A percentile compares a stretch with the other conserved stretches of the same genome.
phyloP scores from a whole-genome alignment of 139 green algal genomes.

The Yamagishiella unicocca region DNA sequence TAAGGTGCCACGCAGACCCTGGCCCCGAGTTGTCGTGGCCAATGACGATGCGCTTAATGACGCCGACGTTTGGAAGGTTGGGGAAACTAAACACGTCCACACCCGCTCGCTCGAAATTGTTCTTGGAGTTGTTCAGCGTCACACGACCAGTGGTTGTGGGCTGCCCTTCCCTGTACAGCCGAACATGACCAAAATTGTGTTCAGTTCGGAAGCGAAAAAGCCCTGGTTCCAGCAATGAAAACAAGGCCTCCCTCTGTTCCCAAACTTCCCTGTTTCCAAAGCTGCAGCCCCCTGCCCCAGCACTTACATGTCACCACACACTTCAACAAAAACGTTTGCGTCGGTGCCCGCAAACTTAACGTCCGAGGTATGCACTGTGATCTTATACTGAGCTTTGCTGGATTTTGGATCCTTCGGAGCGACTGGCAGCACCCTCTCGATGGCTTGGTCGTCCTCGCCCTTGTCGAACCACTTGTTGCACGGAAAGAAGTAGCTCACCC shows the following conservation, averaged over 20 bases:
- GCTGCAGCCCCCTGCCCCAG: too few relatives aligned
- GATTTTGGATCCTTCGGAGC: conserved; percentile 41
- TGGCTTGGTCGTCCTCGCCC: conserved; percentile 49
- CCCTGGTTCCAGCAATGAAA: too few relatives aligned
- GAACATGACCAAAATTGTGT: too few relatives aligned
- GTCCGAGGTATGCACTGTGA: conserved; percentile 63
- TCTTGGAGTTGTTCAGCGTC: conserved; percentile 56
- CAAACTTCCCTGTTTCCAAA: too few relatives aligned
- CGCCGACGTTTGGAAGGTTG: conserved; percentile 58
- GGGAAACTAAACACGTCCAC: conserved; percentile 66
- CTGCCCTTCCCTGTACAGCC: conserved; percentile 57
- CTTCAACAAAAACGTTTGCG: conserved; percentile 77
- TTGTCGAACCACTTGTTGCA: conserved; percentile 67
- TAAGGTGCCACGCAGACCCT: conserved; percentile 76
- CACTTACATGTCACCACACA: conserved; percentile 56
- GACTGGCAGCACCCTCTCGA: conserved; percentile 57
- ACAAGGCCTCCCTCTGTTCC: too few relatives aligned
- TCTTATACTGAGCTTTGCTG: conserved; percentile 61
- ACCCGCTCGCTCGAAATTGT: conserved; percentile 76
- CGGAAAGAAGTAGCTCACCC: conserved; percentile 63
- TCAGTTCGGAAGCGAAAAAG: too few relatives aligned
- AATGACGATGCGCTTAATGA: conserved; percentile 68
- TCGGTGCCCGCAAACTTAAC: conserved; percentile 74
- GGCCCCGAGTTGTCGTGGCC: conserved; percentile 72
- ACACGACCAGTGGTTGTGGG: conserved; percentile 34